Percentiles rank a stretch among this genome's conserved stretches.
Evolutionary conservation across 805 yeast species (phyloP).

Genomic region (Lipomyces lipofer): DNA sequence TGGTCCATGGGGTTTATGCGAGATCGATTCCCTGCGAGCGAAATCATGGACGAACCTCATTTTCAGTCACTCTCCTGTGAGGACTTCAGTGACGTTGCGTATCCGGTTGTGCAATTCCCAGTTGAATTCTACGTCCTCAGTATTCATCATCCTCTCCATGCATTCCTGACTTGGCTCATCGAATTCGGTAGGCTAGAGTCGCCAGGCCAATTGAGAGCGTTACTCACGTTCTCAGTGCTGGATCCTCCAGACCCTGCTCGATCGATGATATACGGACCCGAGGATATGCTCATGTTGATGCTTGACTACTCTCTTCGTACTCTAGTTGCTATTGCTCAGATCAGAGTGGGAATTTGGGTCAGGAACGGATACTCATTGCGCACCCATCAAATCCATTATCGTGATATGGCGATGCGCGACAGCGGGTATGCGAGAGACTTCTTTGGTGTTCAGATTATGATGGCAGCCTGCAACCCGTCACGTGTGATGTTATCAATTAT

Average conservation of each 20-base stretch:
- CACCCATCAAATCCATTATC: constrained; percentile 76
- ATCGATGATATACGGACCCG: constrained; percentile 19
- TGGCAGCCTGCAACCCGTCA: constrained; percentile 59
- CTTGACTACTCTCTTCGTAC: constrained; percentile 79
- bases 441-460: constrained; percentile 62
- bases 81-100: constrained; percentile 33
- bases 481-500: constrained; percentile 58
- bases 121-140: constrained; percentile 56
- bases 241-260: constrained; percentile 23
- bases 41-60: constrained; percentile 31
- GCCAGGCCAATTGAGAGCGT: constrained; percentile 15
- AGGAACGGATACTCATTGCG: constrained; percentile 84
- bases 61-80: constrained; percentile 32
- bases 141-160: constrained; percentile 78
- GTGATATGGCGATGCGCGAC: constrained; percentile 76
- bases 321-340: constrained; percentile 75
- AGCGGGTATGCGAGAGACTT: constrained; percentile 79
- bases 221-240: constrained; percentile 18
- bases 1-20: constrained; percentile 37
- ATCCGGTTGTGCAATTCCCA: constrained; percentile 43
- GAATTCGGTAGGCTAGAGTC: constrained; percentile 47
- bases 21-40: constrained; percentile 30
- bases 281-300: constrained; percentile 39
- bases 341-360: constrained; percentile 90
- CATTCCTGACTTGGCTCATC: constrained; percentile 68